Conservation (phyloP, 345 rosid genomes). For the Turritis glabra region DNA sequence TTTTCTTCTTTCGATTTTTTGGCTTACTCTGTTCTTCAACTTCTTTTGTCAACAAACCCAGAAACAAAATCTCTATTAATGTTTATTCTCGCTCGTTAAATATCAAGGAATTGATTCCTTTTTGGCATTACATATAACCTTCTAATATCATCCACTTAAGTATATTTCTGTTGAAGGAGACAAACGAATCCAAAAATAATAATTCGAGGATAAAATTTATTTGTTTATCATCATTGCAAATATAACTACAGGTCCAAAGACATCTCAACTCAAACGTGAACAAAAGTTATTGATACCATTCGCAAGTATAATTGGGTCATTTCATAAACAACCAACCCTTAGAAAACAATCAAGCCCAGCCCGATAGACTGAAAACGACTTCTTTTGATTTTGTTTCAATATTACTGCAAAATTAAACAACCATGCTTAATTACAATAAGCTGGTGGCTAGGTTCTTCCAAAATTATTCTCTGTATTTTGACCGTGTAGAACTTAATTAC, state of each 20-base stretch:
- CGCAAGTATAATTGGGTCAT: background rate
- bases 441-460: background rate
- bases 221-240: too few relatives aligned
- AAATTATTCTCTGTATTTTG: background rate
- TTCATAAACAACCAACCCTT: background rate
- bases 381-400: background rate
- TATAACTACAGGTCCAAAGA: too few relatives aligned
- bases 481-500: background rate
- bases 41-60: background rate
- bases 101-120: background rate
- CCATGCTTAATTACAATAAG: background rate
- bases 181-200: too few relatives aligned
- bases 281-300: too few relatives aligned
- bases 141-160: too few relatives aligned
- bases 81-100: too few relatives aligned
- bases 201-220: too few relatives aligned
- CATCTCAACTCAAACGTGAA: too few relatives aligned
- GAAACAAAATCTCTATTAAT: background rate
- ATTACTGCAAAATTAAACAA: background rate
- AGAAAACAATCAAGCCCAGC: background rate
- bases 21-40: background rate
- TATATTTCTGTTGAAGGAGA: background rate
- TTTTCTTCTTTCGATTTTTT: conserved; percentile 28
- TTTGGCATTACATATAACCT: too few relatives aligned
- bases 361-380: background rate